A percentile compares a stretch with the other conserved stretches of the same genome.
Evolutionary conservation across 2,329 filamentous ascomycete genomes (phyloP).

Genomic region (Xylaria sp.): DNA sequence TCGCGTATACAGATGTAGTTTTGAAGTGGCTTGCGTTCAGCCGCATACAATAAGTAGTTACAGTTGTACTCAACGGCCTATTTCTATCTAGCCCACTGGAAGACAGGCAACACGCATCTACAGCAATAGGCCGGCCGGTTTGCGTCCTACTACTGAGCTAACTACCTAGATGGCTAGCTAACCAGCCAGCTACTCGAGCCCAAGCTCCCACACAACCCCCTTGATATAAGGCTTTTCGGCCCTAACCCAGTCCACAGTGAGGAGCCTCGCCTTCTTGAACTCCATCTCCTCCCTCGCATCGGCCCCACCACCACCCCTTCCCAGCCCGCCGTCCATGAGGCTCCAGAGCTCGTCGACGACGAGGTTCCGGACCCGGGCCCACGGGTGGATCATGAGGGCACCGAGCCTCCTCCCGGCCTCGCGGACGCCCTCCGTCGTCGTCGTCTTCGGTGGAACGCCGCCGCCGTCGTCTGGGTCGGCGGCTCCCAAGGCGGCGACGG

Average conservation of each 20-base stretch:
- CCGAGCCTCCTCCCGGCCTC: constrained; percentile 69
- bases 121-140: too few species aligned
- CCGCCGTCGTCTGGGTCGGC: not conserved
- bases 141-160: too few species aligned
- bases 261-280: constrained; percentile 40
- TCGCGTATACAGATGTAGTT: too few species aligned
- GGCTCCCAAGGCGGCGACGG: constrained; percentile 51
- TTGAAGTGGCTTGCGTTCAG: too few species aligned
- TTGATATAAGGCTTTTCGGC: constrained; percentile 53
- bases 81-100: too few species aligned
- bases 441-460: not conserved
- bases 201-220: constrained; percentile 46
- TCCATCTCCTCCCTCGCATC: too few species aligned
- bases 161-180: not conserved
- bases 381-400: constrained; percentile 78
- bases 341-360: constrained; percentile 65
- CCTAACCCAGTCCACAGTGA: constrained; percentile 60
- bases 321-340: constrained; percentile 37
- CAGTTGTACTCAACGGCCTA: too few species aligned
- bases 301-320: too few species aligned
- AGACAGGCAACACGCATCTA: too few species aligned
- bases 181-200: constrained; percentile 35
- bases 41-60: too few species aligned
- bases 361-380: constrained; percentile 68
- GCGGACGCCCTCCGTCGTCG: constrained; percentile 42